Evolutionary conservation across 2,329 filamentous ascomycete species (phyloP).

Genomic region (Pseudocercospora fijiensis): DNA sequence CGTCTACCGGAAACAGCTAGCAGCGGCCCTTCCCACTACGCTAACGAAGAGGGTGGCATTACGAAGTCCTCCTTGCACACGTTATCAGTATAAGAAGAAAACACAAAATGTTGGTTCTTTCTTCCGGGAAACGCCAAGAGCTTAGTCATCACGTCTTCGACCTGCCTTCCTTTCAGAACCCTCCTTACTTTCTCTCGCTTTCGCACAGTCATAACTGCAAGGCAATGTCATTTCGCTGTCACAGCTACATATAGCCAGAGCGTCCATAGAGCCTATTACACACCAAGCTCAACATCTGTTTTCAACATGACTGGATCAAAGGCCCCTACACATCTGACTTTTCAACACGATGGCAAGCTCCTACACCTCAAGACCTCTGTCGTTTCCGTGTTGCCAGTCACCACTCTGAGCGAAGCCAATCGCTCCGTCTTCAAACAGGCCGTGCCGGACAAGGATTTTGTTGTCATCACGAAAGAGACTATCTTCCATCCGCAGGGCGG

Average conservation of each 20-base stretch:
- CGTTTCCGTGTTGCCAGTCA: not conserved
- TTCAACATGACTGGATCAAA: not conserved
- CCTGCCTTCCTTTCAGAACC: not conserved
- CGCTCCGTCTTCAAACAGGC: not conserved
- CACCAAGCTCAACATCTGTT: not conserved
- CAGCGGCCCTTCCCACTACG: too few species aligned
- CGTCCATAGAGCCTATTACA: not conserved
- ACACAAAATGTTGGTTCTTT: too few species aligned
- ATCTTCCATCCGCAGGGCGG: constrained; percentile 75
- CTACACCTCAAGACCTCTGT: constrained; percentile 6
- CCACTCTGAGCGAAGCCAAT: not conserved
- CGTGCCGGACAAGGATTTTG: not conserved
- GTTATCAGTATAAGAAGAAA: too few species aligned
- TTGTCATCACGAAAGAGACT: constrained; percentile 55
- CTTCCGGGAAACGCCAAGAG: not conserved
- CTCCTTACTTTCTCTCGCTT: not conserved
- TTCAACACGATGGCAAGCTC: constrained; percentile 1
- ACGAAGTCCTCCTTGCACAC: too few species aligned
- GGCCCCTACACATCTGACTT: not conserved
- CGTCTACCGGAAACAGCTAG: too few species aligned
- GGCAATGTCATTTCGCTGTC: not conserved
- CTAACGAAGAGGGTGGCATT: too few species aligned
- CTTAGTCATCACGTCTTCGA: not conserved
- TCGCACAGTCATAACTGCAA: not conserved
- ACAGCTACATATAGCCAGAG: not conserved